Conservation (phyloP, 257 asterid genomes). For the Penstemon davidsonii region DNA sequence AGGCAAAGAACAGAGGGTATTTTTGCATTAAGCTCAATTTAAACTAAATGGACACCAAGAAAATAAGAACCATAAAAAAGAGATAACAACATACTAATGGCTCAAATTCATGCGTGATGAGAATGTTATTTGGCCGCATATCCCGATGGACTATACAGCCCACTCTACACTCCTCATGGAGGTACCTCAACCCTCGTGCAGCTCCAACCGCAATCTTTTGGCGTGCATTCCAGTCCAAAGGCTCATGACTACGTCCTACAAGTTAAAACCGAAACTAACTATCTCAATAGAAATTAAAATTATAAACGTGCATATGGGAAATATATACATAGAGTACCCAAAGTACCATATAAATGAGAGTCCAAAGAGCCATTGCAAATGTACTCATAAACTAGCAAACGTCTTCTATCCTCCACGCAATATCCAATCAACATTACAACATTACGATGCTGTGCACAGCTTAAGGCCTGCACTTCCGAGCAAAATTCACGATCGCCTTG, state of each 20-base stretch:
- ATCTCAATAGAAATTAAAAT: constrained; percentile 10
- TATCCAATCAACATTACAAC: constrained; percentile 90
- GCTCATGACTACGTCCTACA: constrained; percentile 48
- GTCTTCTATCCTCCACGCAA: constrained; percentile 70
- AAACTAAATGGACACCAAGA: not conserved
- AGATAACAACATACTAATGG: constrained; percentile 58
- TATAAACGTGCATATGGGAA: constrained; percentile 3
- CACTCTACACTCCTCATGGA: constrained; percentile 94
- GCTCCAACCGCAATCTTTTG: constrained; percentile 82
- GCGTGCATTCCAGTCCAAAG: constrained; percentile 71
- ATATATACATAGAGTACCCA: not conserved
- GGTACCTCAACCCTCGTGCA: constrained; percentile 88
- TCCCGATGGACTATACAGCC: constrained; percentile 95
- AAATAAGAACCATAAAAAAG: not conserved
- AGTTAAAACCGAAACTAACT: constrained; percentile 2
- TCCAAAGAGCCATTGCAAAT: constrained; percentile 92
- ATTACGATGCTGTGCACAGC: constrained; percentile 96
- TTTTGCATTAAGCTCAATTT: not conserved
- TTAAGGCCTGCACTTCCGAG: constrained; percentile 83
- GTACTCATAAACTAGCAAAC: constrained; percentile 78
- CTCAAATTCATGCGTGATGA: constrained; percentile 94
- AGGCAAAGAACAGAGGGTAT: too few relatives aligned
- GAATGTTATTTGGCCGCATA: constrained; percentile 88
- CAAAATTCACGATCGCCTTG: constrained; percentile 93
- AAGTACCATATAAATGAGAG: constrained; percentile 75